A percentile compares a stretch with the other conserved stretches of the same genome.
These are phyloP conservation scores for Lophium mytilinum DNA, from an alignment of 495 filamentous ascomycete species.

Conservation along the genomic window DNA sequence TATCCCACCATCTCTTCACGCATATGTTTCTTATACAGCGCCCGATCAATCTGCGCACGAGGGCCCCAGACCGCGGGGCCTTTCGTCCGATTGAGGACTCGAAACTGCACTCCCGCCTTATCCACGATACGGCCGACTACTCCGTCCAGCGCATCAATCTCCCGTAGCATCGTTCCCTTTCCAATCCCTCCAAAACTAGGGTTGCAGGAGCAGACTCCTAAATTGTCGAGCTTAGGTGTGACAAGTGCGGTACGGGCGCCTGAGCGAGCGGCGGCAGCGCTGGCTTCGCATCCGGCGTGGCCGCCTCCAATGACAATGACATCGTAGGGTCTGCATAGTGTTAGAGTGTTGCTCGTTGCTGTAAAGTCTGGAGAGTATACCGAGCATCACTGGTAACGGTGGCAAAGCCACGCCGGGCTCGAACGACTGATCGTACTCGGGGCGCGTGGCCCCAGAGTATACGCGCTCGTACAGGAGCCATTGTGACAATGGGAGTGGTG, in stretches of 20 bases:
- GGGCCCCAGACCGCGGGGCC: constrained; percentile 96
- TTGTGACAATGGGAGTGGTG: constrained; percentile 6
- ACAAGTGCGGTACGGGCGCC: constrained; percentile 86
- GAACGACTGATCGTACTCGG: constrained; percentile 31
- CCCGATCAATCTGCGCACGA: constrained; percentile 89
- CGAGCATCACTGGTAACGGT: constrained; percentile 27
- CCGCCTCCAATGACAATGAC: constrained; percentile 94
- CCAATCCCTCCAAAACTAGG: constrained; percentile 96
- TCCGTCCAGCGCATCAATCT: constrained; percentile 93
- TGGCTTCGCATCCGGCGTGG: constrained; percentile 91
- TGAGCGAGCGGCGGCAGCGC: constrained; percentile 81
- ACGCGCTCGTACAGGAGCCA: constrained; percentile 16
- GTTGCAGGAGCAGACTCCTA: constrained; percentile 96
- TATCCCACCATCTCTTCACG: constrained; percentile 73
- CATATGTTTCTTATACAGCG: constrained; percentile 87
- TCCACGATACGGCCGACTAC: constrained; percentile 84
- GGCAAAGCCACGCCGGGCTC: constrained; percentile 26
- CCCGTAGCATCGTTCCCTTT: constrained; percentile 94
- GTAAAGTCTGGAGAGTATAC: constrained; percentile 13
- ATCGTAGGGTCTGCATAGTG: constrained; percentile 60
- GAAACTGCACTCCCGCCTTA: constrained; percentile 88
- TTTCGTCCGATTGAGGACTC: constrained; percentile 77
- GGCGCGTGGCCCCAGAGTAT: constrained; percentile 37
- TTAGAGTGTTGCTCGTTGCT: constrained; percentile 13
- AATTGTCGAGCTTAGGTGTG: constrained; percentile 77